Base-by-base conservation (phyloP, 257 asterid species). In the Solanum ossicruentum region DNA sequence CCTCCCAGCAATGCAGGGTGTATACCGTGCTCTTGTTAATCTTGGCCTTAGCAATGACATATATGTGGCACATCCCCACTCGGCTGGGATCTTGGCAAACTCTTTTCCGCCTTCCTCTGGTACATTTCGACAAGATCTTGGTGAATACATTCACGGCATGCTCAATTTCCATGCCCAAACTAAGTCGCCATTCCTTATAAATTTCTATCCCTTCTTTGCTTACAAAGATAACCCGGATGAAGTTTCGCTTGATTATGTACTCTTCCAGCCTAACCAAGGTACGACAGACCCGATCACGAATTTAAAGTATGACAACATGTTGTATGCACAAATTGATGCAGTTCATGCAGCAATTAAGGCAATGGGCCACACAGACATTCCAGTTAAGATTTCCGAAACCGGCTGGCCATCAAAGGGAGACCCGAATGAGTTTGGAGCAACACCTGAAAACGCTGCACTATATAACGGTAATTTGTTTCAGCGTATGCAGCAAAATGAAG, bases 331-430 rank as follows among this genome's bases (percentile, higher is more conserved):
- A 81, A 88, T 96, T 21, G 98, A 97, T 83, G 95, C 98, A 8
- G 98, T 95, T 67, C 89, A 94, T 72, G 61, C 90, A 0, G 98
- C 99, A 5, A 92, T 97, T 12, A 85, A 65, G 57, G 92, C 91
- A 11, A 12, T 93, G 84, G 99, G 98, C 4, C 90, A 87, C 45
- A 81, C 88, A 1, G 90, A 94, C 60, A 56, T 95, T 52, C 86
- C 75, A 57, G 93, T 97, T 16, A 86, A 91, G 69, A 92, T 97
- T 41, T 97, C 99, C 0, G 99, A 97, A 85, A 97, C 99, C 0
- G 99, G 99, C 1, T 96, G 99, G 99, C 99, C 98, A 1, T 92
- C 98, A 3, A 93, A 90, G 73, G 99, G 99, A 45, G 99, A 93
- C 12, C 78, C 87, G 0, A 36, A 85, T 39, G 99, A 96, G 89